Evolutionary conservation across 345 rosid genomes (phyloP).

Genomic region (Eucalyptus globulus): DNA sequence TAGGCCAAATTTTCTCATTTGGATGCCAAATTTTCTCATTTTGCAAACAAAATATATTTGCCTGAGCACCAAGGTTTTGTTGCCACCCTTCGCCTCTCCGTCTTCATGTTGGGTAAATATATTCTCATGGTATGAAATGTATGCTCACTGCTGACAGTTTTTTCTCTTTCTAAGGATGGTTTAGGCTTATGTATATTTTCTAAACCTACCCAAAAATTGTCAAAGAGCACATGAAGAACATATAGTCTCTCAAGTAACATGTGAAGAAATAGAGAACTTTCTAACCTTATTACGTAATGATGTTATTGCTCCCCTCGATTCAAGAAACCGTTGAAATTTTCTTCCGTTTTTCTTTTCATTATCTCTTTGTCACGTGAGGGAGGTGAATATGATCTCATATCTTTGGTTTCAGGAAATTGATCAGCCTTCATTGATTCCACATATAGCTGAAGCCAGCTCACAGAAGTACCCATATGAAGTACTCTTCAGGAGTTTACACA

Average conservation of each 20-base stretch:
- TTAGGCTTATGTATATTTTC: neutral
- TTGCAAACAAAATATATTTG: neutral
- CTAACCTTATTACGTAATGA: neutral
- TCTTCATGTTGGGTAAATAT: neutral
- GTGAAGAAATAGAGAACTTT: neutral
- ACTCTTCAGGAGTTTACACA: constrained; percentile 93
- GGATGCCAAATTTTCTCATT: neutral
- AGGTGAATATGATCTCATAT: neutral
- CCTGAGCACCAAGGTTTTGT: neutral
- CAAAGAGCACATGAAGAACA: neutral
- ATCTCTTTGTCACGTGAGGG: neutral
- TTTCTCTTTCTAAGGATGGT: neutral
- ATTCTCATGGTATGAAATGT: neutral
- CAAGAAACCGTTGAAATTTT: neutral
- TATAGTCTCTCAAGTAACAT: neutral
- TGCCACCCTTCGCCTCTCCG: neutral
- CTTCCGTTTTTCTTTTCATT: neutral
- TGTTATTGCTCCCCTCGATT: neutral
- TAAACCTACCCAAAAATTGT: neutral
- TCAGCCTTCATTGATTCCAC: constrained; percentile 97
- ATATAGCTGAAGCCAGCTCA: constrained; percentile 96
- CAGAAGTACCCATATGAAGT: constrained; percentile 94
- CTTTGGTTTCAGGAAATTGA: constrained; percentile 72
- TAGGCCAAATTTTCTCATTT: neutral
- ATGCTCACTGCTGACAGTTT: neutral